Conservation (phyloP, 2,329 filamentous ascomycete genomes). For the Aphanocladium album region DNA sequence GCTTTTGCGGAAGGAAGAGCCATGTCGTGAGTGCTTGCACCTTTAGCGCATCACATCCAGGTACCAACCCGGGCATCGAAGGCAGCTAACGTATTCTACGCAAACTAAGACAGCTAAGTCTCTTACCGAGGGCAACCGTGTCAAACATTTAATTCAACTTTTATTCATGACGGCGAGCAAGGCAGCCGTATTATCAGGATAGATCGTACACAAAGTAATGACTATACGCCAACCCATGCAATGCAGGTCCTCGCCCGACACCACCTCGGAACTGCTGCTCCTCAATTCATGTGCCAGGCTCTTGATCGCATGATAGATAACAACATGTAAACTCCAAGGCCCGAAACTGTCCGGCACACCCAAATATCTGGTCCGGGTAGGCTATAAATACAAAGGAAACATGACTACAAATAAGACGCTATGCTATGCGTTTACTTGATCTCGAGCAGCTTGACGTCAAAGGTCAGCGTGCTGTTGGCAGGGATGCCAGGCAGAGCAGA, state of each 20-base stretch:
- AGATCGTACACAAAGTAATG: constrained; percentile 23
- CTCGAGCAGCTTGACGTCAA: constrained; percentile 83
- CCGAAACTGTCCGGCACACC: constrained; percentile 14
- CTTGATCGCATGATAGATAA: constrained; percentile 34
- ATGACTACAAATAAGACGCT: background rate
- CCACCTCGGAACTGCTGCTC: background rate
- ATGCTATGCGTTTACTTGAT: constrained; percentile 60
- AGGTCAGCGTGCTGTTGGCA: constrained; percentile 82
- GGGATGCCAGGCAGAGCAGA: constrained; percentile 80
- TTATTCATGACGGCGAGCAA: constrained; percentile 8
- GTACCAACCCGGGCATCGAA: no score
- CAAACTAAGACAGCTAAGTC: no score
- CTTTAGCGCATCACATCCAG: no score
- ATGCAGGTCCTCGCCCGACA: constrained; percentile 45
- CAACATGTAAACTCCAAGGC: constrained; percentile 22
- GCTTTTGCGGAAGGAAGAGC: background rate
- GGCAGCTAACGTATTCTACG: no score
- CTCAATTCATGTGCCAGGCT: constrained; percentile 38
- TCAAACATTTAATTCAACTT: constrained; percentile 5
- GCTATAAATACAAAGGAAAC: constrained; percentile 18
- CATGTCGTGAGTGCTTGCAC: no score
- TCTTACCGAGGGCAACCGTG: no score
- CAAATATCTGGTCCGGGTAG: background rate
- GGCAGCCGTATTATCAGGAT: constrained; percentile 11
- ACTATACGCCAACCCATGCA: constrained; percentile 44